Conservation (phyloP, 148 eudicot genomes). For the Agrostemma githago region DNA sequence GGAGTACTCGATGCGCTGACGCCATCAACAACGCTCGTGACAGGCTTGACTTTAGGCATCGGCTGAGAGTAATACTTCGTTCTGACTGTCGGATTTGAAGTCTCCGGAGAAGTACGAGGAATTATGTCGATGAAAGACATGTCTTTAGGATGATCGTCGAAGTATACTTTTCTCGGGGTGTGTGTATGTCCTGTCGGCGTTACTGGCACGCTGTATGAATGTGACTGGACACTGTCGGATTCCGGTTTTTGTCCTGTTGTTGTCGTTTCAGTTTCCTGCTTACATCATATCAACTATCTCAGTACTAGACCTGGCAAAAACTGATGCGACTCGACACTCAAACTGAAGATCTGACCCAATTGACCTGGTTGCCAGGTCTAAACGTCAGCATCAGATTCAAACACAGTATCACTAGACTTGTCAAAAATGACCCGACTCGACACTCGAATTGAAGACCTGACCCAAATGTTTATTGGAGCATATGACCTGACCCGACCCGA, state of each 20-base stretch:
- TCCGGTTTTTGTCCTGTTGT: conserved; percentile 9
- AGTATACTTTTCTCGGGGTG: conserved; percentile 35
- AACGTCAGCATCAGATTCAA: too few species aligned
- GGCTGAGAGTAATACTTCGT: conserved; percentile 58
- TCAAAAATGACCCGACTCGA: too few species aligned
- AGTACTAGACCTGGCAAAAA: too few species aligned
- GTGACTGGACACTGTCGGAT: conserved; percentile 28
- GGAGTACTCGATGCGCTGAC: conserved; percentile 23
- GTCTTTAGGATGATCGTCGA: conserved; percentile 31
- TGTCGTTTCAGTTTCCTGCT: conserved; percentile 34
- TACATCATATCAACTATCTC: conserved; percentile 2
- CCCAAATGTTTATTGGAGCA: too few species aligned
- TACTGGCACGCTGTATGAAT: conserved; percentile 72
- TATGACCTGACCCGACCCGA: too few species aligned
- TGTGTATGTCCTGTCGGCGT: conserved; percentile 44
- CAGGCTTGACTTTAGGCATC: conserved; percentile 32
- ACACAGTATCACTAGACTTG: too few species aligned
- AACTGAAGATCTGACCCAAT: too few species aligned
- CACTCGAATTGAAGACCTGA: too few species aligned
- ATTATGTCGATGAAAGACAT: conserved; percentile 1
- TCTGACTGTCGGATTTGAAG: conserved; percentile 8
- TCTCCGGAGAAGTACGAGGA: conserved; percentile 16
- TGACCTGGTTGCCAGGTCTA: too few species aligned
- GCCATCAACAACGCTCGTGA: conserved; percentile 27
- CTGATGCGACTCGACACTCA: too few species aligned